Evolutionary conservation across 2,329 filamentous ascomycete genomes (phyloP), one percentile per base, ranked within the genome.

Genomic region (Neofusicoccum sp.): DNA sequence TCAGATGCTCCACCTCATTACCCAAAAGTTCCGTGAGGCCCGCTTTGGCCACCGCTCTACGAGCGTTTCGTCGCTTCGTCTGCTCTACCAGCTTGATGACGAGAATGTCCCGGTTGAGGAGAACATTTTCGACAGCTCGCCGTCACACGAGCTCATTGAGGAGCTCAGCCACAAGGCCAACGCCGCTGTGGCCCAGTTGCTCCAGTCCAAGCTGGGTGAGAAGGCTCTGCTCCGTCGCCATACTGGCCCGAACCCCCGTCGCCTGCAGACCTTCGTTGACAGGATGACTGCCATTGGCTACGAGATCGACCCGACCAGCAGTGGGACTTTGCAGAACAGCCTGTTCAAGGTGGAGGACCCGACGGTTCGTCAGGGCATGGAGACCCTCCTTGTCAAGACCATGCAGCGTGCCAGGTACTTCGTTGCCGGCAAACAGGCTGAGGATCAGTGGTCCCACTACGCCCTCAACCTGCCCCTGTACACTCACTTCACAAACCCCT

Each of bases 391-490:
- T 34, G 83, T 96, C 75, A 99, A 99, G 81, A 88, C 92, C 38
- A 96, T 98, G 92, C 89, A 90, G 69, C 90, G 93, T 64, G 95
- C 93, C 71, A 98, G 97, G 77, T 99, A 99, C 80, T 96, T 87
- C 71, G 89, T 98, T 67, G 84, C 89, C 59, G 86, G 90, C 71
- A 96, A 91, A 80, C 86, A 89, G 34, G 78, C 85, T 43, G 88
- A 90, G 75, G 88, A 91, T 64, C 82, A 93, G 65, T 89, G 90
- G 78, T 86, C 89, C 63, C 93, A 99, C 78, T 99, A 96, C 75
- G 89, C 91, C 12, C 82, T 98, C 57, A 99, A 99, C 78, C 79
- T 96, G 60, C 92, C 93, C 0, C 78, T 96, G 11, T 99, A 97
- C 81, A 98, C 95, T 68, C 95, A 99, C 75, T 98, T 98, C 78